These are phyloP conservation scores for Phytophthora cactorum DNA, from an alignment of 352 stramenopile species.

Conservation along the genomic window DNA sequence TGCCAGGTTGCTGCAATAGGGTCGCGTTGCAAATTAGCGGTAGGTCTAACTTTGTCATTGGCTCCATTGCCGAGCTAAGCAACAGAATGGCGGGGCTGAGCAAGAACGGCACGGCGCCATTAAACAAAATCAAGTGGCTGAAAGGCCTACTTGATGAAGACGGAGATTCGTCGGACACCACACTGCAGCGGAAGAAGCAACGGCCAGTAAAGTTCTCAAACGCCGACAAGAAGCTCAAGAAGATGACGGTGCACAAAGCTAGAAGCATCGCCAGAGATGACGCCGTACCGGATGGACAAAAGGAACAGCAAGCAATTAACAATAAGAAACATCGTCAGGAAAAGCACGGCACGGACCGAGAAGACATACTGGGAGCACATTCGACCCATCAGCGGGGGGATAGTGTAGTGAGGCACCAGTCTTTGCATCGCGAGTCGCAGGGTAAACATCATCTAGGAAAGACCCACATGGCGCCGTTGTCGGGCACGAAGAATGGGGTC, in stretches of 20 bases:
- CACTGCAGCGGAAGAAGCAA: constrained; percentile 8
- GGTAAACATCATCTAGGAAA: neutral
- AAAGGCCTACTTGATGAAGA: constrained; percentile 5
- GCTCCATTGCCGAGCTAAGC: neutral
- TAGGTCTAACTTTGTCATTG: constrained; percentile 5
- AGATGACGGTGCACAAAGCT: neutral
- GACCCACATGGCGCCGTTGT: neutral
- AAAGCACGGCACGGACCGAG: neutral
- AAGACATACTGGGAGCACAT: neutral
- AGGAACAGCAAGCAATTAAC: neutral
- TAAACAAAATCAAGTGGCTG: constrained; percentile 5
- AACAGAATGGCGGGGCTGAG: neutral
- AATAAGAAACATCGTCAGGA: neutral
- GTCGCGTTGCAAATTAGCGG: neutral
- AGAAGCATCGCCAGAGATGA: neutral
- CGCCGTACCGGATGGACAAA: neutral
- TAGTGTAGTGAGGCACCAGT: neutral
- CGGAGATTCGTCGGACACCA: constrained; percentile 21
- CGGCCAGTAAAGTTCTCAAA: neutral
- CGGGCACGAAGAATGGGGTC: neutral
- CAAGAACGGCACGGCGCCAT: neutral
- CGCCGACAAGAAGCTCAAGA: constrained; percentile 8
- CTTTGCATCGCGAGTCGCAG: neutral
- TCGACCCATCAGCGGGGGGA: no score
- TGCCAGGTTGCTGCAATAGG: constrained; percentile 1